Evolutionary conservation across 1,284 basidiomycete species (phyloP).

Genomic region (Heterobasidion occidentale): DNA sequence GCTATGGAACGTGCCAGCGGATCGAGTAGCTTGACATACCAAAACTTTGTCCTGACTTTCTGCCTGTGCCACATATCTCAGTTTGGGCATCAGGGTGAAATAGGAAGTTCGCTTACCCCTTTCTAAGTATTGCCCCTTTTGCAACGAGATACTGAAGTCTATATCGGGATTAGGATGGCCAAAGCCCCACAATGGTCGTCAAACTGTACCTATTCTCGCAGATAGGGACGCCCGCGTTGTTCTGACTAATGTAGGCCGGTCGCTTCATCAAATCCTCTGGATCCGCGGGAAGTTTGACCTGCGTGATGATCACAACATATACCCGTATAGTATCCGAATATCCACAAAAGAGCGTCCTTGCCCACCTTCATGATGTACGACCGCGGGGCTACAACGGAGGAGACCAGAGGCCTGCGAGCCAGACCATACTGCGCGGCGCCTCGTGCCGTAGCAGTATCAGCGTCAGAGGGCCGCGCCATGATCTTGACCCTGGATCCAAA

Average conservation of each 20-base stretch:
- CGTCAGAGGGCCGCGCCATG: constrained; percentile 72
- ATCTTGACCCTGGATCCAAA: constrained; percentile 58
- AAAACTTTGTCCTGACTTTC: constrained; percentile 71
- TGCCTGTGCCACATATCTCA: constrained; percentile 37
- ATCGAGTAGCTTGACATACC: constrained; percentile 29
- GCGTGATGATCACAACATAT: not conserved
- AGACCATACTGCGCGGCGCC: constrained; percentile 82
- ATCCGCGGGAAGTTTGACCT: constrained; percentile 80
- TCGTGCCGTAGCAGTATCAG: constrained; percentile 75
- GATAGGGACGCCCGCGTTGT: constrained; percentile 65
- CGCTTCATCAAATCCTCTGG: constrained; percentile 70
- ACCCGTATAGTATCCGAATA: not conserved
- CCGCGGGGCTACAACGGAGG: constrained; percentile 69
- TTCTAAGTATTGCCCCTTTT: constrained; percentile 76
- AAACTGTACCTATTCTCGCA: constrained; percentile 68
- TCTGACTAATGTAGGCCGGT: constrained; percentile 73
- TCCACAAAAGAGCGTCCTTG: not conserved
- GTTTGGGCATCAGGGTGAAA: constrained; percentile 1
- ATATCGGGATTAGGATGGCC: constrained; percentile 14
- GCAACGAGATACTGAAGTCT: constrained; percentile 77
- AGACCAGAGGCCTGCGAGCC: constrained; percentile 62
- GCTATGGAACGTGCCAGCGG: too few relatives aligned
- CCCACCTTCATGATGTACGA: constrained; percentile 77
- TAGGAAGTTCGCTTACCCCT: constrained; percentile 44
- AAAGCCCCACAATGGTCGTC: not conserved